Evolutionary conservation across 352 stramenopile genomes (phyloP), one percentile per base, ranked within the genome.

Genomic region (Blastocystis sp.): DNA sequence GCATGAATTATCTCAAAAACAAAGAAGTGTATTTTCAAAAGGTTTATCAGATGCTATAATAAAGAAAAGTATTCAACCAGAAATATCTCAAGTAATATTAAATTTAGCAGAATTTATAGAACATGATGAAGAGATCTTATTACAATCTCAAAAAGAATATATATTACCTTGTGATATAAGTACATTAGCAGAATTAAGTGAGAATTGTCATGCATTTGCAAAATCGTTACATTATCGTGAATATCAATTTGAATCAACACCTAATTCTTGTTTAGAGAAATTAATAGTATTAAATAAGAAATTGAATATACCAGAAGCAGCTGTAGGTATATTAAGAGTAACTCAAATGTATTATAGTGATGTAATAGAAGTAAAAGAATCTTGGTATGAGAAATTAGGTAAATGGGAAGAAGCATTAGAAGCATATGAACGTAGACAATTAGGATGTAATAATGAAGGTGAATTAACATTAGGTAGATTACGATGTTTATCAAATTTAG

Each of bases 21-120:
- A 91, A 59, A 78, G 90, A 55, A 73, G 80, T 31, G 79, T 84
- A 2, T 70, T 98, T 11, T 80, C 95, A 65, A 81, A 75, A 23
- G 88, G 88, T 4, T 93, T 96, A 45, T n/a, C n/a, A n/a, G n/a
- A n/a, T n/a, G n/a, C n/a, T n/a, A n/a, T n/a, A n/a, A n/a, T n/a
- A n/a, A n/a, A n/a, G n/a, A 67, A 73, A 39, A 72, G 72, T 42
- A 84, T 73, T 35, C 90, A 88, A 0, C 82, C 87, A 11, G 88
- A 96, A 68, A 95, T 95, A 47, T 62, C 96, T 24, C 85, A 94
- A 59, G 81, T 80, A 25, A 70, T 98, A 21, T 68, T 98, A 4
- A 94, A 95, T 67, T 70, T 98, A 4, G 86, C 84, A 2, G 91
- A 96, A 74, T 98, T 96, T 64, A 95, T 96, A 84, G 89, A 98